These are phyloP conservation scores for Lophiostoma macrostomum DNA, from an alignment of 495 filamentous ascomycete species.

Conservation along the genomic window DNA sequence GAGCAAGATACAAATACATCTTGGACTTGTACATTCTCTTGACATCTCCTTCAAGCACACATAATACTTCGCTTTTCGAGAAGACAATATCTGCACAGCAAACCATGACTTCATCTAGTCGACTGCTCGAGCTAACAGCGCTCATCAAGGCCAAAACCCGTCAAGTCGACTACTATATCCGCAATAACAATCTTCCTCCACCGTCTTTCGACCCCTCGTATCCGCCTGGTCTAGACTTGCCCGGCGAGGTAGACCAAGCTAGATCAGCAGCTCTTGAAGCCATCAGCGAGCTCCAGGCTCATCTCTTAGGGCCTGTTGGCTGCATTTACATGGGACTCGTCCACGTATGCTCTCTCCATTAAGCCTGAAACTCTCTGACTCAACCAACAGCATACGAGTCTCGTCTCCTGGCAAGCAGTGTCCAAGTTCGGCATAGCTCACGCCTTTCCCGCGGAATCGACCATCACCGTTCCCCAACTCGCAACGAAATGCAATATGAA, in stretches of 20 bases:
- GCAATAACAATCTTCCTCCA: not conserved
- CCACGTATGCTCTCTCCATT: conserved; percentile 7
- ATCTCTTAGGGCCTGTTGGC: conserved; percentile 16
- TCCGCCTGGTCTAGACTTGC: not conserved
- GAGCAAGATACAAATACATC: too few relatives aligned
- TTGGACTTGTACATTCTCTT: too few relatives aligned
- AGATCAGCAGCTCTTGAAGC: conserved; percentile 1
- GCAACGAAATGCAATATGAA: not conserved
- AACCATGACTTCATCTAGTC: too few relatives aligned
- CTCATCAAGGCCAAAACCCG: too few relatives aligned
- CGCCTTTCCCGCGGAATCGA: not conserved
- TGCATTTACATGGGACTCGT: conserved; percentile 15
- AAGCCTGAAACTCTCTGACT: too few relatives aligned
- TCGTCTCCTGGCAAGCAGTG: not conserved
- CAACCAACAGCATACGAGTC: not conserved
- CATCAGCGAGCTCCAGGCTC: conserved; percentile 2
- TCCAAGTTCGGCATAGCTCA: not conserved
- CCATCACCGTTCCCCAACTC: not conserved
- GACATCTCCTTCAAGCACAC: too few relatives aligned
- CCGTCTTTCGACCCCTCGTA: conserved; percentile 1
- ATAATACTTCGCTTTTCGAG: too few relatives aligned
- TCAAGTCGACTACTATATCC: not conserved
- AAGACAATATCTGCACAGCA: too few relatives aligned
- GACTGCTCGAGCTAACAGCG: too few relatives aligned
- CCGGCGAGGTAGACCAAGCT: not conserved